phyloP scores from a whole-genome alignment of 441 rosid species.

The Rhodomyrtus psidioides region DNA sequence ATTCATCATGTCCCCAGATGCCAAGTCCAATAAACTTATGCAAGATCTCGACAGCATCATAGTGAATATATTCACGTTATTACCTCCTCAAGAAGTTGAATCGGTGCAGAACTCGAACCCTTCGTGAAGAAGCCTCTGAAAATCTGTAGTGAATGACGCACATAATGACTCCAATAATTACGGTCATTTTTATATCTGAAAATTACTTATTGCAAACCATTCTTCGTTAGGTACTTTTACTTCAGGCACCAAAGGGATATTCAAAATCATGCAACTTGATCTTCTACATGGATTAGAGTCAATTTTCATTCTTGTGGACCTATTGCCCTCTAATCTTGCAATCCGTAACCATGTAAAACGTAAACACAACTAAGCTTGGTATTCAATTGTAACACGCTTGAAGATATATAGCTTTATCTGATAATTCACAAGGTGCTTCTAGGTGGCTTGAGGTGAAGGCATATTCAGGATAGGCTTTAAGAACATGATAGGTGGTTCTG shows the following conservation, averaged over 20 bases:
- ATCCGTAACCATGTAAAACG: background rate
- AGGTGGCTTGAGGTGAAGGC: too few species aligned
- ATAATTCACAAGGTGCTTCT: too few species aligned
- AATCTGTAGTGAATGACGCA: background rate
- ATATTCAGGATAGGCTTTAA: too few species aligned
- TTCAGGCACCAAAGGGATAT: background rate
- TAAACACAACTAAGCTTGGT: background rate
- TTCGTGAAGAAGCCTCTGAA: background rate
- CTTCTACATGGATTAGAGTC: background rate
- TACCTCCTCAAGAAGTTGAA: background rate
- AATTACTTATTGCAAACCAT: background rate
- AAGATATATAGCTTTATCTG: too few species aligned
- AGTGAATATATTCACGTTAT: background rate
- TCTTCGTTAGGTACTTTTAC: background rate
- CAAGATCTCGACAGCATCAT: conserved; percentile 65
- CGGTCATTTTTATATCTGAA: background rate
- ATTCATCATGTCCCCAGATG: conserved; percentile 44
- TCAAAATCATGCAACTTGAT: background rate
- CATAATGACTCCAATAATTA: background rate
- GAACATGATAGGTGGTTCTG: too few species aligned
- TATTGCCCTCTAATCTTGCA: background rate
- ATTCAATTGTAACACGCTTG: background rate
- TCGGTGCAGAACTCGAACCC: background rate
- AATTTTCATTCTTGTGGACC: background rate
- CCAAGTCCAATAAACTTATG: conserved; percentile 54